Evolutionary conservation across 805 yeast genomes (phyloP).

Genomic region (Pichia sporocuriosa): DNA sequence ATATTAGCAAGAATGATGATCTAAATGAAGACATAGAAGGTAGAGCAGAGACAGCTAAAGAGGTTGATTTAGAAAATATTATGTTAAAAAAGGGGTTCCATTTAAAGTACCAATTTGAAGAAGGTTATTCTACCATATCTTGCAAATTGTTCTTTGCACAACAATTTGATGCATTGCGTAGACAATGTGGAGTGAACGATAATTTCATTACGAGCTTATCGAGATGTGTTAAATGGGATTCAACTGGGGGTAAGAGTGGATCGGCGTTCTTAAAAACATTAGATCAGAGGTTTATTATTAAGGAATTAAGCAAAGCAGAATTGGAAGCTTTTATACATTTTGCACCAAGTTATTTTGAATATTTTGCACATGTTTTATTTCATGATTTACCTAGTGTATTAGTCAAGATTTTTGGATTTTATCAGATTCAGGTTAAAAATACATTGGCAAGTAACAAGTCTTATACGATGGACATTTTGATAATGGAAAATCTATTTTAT

Average conservation of each 20-base stretch:
- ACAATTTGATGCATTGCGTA: conserved; percentile 90
- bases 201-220: conserved; percentile 83
- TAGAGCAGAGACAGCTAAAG: neutral
- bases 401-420: conserved; percentile 93
- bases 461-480: conserved; percentile 81
- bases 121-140: conserved; percentile 72
- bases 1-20: neutral
- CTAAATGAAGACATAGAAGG: neutral
- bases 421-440: conserved; percentile 84
- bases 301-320: conserved; percentile 82
- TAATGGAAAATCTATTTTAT: conserved; percentile 93
- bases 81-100: conserved; percentile 86
- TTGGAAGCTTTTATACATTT: conserved; percentile 89
- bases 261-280: conserved; percentile 87
- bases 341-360: conserved; percentile 95
- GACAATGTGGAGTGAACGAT: conserved; percentile 70
- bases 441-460: conserved; percentile 61
- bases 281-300: conserved; percentile 83
- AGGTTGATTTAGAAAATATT: conserved; percentile 44
- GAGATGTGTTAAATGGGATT: conserved; percentile 92
- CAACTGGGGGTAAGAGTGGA: conserved; percentile 95
- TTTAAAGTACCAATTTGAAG: conserved; percentile 85
- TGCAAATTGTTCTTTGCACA: conserved; percentile 95
- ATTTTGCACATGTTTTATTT: conserved; percentile 90
- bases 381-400: conserved; percentile 92